Conservation (phyloP, 306 rosid genomes). For the Dalbergia oliveri region DNA sequence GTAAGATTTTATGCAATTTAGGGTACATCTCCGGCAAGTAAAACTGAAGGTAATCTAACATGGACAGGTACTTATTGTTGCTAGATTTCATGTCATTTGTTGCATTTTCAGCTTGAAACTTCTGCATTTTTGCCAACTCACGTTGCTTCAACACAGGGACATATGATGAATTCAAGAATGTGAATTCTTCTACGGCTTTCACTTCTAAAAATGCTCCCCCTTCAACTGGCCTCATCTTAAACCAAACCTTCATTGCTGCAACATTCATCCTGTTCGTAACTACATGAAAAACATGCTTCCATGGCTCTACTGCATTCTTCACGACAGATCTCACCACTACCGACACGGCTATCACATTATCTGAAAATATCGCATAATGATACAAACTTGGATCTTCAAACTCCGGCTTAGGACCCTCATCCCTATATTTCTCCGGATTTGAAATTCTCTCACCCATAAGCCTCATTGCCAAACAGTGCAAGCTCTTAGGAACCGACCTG, state of each 20-base stretch:
- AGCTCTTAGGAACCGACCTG: constrained; percentile 88
- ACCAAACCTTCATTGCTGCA: constrained; percentile 99
- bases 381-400: constrained; percentile 91
- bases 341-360: constrained; percentile 91
- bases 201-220: constrained; percentile 88
- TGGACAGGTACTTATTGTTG: constrained; percentile 68
- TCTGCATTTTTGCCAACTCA: constrained; percentile 66
- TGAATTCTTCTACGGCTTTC: constrained; percentile 84
- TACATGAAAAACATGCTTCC: constrained; percentile 94
- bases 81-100: constrained; percentile 62
- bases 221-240: constrained; percentile 92
- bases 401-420: constrained; percentile 77
- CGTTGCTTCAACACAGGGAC: constrained; percentile 82
- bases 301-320: constrained; percentile 88
- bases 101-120: constrained; percentile 61
- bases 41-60: constrained; percentile 88
- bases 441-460: constrained; percentile 88
- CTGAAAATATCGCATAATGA: constrained; percentile 96
- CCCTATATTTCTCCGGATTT: constrained; percentile 82
- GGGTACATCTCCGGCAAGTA: constrained; percentile 98
- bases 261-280: constrained; percentile 96
- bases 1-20: constrained; percentile 76
- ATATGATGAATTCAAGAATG: constrained; percentile 85
- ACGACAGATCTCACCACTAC: constrained; percentile 95
- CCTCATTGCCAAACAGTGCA: constrained; percentile 99